A percentile compares a stretch with the other conserved stretches of the same genome.
Conservation (phyloP, 2,329 filamentous ascomycete species). For the Coniochaeta prunicola region DNA sequence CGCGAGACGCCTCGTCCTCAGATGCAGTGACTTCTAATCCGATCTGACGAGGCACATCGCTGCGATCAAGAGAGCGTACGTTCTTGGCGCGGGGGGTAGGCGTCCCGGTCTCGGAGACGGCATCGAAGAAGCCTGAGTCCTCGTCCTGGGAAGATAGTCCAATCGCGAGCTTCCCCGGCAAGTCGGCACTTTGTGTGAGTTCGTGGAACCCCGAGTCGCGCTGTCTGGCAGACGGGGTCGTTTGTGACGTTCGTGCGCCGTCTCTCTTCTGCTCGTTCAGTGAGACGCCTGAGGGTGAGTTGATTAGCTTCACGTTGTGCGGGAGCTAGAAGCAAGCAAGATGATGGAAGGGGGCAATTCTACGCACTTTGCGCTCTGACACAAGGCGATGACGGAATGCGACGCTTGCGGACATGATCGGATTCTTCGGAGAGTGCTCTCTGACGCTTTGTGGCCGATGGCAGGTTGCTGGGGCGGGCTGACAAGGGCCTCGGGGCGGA, state of each 20-base stretch:
- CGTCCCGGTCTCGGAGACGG: neutral
- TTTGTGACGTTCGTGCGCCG: neutral
- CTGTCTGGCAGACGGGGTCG: neutral
- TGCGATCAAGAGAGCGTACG: too few species aligned
- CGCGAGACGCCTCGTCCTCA: too few species aligned
- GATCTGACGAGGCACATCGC: too few species aligned
- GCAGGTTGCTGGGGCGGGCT: neutral
- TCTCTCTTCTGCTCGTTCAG: neutral
- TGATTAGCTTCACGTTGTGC: neutral
- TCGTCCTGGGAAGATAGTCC: neutral
- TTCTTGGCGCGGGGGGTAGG: too few species aligned
- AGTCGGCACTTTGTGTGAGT: neutral
- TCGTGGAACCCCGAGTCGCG: neutral
- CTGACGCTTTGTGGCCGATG: neutral
- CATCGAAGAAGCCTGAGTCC: neutral
- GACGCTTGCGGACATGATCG: neutral
- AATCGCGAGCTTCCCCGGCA: neutral
- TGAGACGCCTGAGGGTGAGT: neutral
- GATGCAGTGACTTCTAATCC: too few species aligned
- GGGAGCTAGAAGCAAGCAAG: neutral
- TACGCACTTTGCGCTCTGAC: neutral
- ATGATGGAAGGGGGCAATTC: neutral
- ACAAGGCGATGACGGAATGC: neutral
- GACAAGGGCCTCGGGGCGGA: neutral
- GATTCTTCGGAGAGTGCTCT: neutral